Base-by-base conservation (phyloP, 75 land plant genomes). In the Selaginella moellendorffii region DNA sequence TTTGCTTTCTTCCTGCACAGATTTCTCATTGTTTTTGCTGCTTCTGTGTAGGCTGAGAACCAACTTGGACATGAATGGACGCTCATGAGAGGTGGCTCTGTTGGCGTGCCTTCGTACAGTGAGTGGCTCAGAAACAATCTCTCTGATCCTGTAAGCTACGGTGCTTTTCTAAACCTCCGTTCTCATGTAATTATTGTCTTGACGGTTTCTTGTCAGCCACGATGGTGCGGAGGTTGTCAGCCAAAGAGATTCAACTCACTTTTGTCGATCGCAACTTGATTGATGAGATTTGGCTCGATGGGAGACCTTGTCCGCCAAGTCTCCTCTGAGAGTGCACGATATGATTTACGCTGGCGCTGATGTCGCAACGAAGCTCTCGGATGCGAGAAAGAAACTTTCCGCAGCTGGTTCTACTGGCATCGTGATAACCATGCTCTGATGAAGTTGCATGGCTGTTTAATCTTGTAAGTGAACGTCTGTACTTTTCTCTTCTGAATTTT, bases 381-480 rank as follows among this genome's bases (percentile, higher is more conserved):
- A 69, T 23, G 53, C 85, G 63, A 76, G 98, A 68, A 71, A 76
- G 26, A 77, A 80, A 24, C 68, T 88, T 2, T 46, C 23, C 26
- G 67, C 70, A 24, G 82, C 81, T 56, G 85, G 85, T 52, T 74
- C 81, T 25, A 75, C 77, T 29, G 90, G 90, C 18, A 88, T 88
- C 62, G 78, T 89, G 67, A 72, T 93, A 17, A 81, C 96, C 0
- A 88, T 81, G 90, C 82, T 93, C n/a, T 26, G 98, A 93, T 74
- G 98, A 93, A 78, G 67, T 93, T 70, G 90, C 98, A 0, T 93
- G 98, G 96, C 67, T 88, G 61, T 65, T 93, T 65, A 93, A 93
- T 72, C 46, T 93, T 87, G 98, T 93, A 86, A 62, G 10, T 1
- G n/a, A n/a, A n/a, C n/a, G n/a, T n/a, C n/a, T n/a, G n/a, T n/a